phyloP scores from a whole-genome alignment of 2,329 filamentous ascomycete genomes.

The Venturia aucupariae region DNA sequence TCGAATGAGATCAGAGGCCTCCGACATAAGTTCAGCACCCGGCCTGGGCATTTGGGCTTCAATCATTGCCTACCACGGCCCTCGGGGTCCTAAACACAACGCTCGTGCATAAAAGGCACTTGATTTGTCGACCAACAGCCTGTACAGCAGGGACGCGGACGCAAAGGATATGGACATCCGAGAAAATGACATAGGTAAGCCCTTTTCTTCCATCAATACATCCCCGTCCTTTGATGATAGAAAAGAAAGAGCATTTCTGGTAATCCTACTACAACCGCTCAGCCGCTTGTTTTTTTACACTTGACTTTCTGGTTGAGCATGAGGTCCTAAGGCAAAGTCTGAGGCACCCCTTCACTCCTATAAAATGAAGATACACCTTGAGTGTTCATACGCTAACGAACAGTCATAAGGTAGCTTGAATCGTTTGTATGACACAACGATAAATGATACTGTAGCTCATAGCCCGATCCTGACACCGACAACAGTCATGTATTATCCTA shows the following conservation, averaged over 20 bases:
- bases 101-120: not conserved
- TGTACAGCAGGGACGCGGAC: not conserved
- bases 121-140: not conserved
- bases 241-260: constrained; percentile 23
- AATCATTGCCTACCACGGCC: not conserved
- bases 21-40: not conserved
- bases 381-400: not conserved
- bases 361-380: not conserved
- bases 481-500: too few species aligned
- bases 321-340: constrained; percentile 42
- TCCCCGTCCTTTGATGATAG: not conserved
- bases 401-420: not conserved
- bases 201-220: not conserved
- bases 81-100: not conserved
- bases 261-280: constrained; percentile 33
- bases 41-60: not conserved
- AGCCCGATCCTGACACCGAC: too few species aligned
- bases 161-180: not conserved
- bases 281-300: constrained; percentile 7
- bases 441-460: too few species aligned
- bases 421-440: too few species aligned
- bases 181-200: not conserved
- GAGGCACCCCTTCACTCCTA: constrained; percentile 20
- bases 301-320: constrained; percentile 35
- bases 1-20: not conserved